These are phyloP conservation scores for Ceriops zippeliana DNA, from an alignment of 345 rosid species.

Conservation along the genomic window DNA sequence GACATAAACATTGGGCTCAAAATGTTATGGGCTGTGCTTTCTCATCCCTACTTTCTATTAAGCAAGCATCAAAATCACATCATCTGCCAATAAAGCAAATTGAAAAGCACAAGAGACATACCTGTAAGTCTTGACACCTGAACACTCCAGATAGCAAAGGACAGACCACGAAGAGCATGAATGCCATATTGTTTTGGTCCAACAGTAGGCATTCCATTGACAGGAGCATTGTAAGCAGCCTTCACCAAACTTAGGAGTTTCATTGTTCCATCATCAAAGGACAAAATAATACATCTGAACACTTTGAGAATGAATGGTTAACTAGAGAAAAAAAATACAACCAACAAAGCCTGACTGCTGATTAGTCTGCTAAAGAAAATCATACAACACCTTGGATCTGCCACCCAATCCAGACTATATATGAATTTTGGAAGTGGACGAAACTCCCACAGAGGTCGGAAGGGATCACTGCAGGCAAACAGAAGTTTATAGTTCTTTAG, in stretches of 20 bases:
- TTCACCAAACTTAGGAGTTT: constrained; percentile 66
- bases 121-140: constrained; percentile 81
- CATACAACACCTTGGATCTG: constrained; percentile 62
- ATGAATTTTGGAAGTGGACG: constrained; percentile 62
- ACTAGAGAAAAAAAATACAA: constrained; percentile 8
- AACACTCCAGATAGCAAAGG: constrained; percentile 75
- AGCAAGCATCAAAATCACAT: background rate
- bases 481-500: constrained; percentile 4
- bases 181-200: constrained; percentile 70
- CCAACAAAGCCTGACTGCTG: background rate
- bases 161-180: constrained; percentile 54
- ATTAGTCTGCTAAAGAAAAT: constrained; percentile 1
- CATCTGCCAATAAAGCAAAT: background rate
- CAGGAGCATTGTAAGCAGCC: constrained; percentile 73
- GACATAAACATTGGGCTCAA: too few relatives aligned
- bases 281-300: constrained; percentile 60
- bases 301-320: constrained; percentile 10
- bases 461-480: constrained; percentile 67
- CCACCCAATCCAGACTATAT: constrained; percentile 70
- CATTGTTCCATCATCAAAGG: constrained; percentile 79
- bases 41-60: background rate
- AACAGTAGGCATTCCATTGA: constrained; percentile 54
- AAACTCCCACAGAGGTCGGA: constrained; percentile 75
- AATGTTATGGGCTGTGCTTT: background rate
- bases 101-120: constrained; percentile 17